phyloP scores from a whole-genome alignment of 148 eudicot genomes.

The Rhododendron kiyosumense region DNA sequence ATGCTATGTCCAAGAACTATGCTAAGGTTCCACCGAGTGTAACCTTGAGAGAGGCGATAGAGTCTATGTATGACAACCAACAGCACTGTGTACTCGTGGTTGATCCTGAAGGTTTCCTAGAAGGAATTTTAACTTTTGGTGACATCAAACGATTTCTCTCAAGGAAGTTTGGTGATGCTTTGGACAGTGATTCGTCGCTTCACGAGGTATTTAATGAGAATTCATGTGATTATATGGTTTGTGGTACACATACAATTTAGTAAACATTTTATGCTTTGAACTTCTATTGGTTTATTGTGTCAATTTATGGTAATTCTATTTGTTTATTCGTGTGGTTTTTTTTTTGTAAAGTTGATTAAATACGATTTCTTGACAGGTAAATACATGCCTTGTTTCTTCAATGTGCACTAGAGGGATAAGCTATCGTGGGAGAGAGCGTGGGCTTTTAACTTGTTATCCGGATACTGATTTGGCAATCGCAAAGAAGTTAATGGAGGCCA shows the following conservation, averaged over 20 bases:
- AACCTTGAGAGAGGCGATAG: slow-evolving; percentile 62
- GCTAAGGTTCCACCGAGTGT: slow-evolving; percentile 40
- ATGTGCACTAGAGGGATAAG: slow-evolving; percentile 72
- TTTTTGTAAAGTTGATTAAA: not conserved
- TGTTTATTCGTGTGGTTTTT: not conserved
- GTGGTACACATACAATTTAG: not conserved
- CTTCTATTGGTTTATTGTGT: not conserved
- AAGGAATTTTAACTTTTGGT: slow-evolving; percentile 84
- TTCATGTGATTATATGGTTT: slow-evolving; percentile 6
- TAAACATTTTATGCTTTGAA: not conserved
- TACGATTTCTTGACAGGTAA: slow-evolving; percentile 38
- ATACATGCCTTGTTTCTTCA: slow-evolving; percentile 53
- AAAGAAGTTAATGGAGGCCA: slow-evolving; percentile 94
- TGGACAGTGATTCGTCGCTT: slow-evolving; percentile 33
- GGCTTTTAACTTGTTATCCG: slow-evolving; percentile 85
- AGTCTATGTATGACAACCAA: slow-evolving; percentile 58
- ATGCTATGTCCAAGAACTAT: slow-evolving; percentile 68
- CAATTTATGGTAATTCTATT: not conserved
- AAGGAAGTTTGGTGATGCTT: slow-evolving; percentile 35
- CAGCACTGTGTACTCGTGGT: slow-evolving; percentile 69
- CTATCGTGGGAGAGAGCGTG: slow-evolving; percentile 68
- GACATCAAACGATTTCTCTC: slow-evolving; percentile 62
- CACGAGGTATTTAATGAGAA: slow-evolving; percentile 51
- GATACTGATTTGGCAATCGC: slow-evolving; percentile 81
- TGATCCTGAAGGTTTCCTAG: slow-evolving; percentile 67